Evolutionary conservation across 2,329 filamentous ascomycete genomes (phyloP).

Genomic region (Hymenoscyphus fructigenus): DNA sequence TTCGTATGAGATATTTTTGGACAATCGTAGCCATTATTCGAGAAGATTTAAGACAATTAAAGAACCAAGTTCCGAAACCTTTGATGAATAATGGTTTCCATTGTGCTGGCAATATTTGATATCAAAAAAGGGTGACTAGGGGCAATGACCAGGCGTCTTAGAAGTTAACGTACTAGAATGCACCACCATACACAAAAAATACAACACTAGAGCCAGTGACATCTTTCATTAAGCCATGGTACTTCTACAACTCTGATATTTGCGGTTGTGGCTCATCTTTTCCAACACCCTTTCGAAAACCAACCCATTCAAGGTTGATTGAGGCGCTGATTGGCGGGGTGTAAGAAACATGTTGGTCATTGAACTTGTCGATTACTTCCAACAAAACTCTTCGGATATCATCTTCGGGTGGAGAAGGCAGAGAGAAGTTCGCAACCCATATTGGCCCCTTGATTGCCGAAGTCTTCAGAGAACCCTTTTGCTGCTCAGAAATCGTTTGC

Average conservation of each 20-base stretch:
- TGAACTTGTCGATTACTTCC: slow-evolving; percentile 4
- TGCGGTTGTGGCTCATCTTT: background rate
- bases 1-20: no score
- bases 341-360: background rate
- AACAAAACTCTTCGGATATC: background rate
- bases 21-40: no score
- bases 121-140: no score
- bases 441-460: background rate
- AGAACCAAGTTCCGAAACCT: no score
- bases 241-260: slow-evolving; percentile 4
- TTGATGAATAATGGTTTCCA: no score
- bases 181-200: slow-evolving; percentile 7
- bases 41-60: no score
- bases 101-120: no score
- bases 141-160: no score
- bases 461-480: background rate
- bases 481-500: background rate
- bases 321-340: background rate
- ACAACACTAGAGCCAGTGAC: background rate
- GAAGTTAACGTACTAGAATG: slow-evolving; percentile 4
- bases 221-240: slow-evolving; percentile 4
- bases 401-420: background rate
- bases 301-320: slow-evolving; percentile 4
- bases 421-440: background rate
- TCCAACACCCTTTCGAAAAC: slow-evolving; percentile 2